These are phyloP conservation scores for Metarhizium humberi DNA, from an alignment of 2,329 filamentous ascomycete genomes.

Conservation along the genomic window DNA sequence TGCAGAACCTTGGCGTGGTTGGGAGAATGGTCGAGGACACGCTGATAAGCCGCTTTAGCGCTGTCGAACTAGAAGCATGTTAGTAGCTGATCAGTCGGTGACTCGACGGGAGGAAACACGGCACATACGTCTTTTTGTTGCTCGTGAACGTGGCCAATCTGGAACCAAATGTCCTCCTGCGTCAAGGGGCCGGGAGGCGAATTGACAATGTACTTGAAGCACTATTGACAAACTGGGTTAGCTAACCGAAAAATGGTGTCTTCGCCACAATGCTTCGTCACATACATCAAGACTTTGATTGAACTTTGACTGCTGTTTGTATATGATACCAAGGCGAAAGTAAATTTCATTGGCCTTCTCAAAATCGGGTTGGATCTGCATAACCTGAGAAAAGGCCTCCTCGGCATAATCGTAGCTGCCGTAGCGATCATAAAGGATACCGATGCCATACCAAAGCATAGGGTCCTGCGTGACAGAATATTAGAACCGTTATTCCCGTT, in stretches of 20 bases:
- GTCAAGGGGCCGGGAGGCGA: constrained; percentile 87
- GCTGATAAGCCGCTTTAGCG: constrained; percentile 84
- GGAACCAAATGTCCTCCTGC: constrained; percentile 99
- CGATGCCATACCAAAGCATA: constrained; percentile 97
- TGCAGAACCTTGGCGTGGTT: constrained; percentile 97
- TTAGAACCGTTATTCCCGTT: constrained; percentile 3
- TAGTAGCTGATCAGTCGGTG: constrained; percentile 26
- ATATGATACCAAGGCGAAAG: constrained; percentile 97
- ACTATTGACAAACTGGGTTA: constrained; percentile 41
- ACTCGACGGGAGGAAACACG: neutral
- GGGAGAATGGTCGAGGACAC: constrained; percentile 87
- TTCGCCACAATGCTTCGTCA: constrained; percentile 5
- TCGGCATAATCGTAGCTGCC: constrained; percentile 95
- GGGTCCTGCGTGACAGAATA: constrained; percentile 54
- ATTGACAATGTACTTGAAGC: constrained; percentile 95
- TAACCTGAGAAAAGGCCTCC: constrained; percentile 95
- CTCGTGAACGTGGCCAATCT: constrained; percentile 97
- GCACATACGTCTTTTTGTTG: constrained; percentile 91
- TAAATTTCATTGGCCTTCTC: constrained; percentile 99
- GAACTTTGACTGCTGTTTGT: constrained; percentile 97
- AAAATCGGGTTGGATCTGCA: constrained; percentile 96
- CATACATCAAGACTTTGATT: constrained; percentile 80
- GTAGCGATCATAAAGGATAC: constrained; percentile 93
- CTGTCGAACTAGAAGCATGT: constrained; percentile 66
- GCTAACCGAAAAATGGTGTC: neutral